phyloP scores from a whole-genome alignment of 1,139 yeast genomes.

The Taphrina pruni region DNA sequence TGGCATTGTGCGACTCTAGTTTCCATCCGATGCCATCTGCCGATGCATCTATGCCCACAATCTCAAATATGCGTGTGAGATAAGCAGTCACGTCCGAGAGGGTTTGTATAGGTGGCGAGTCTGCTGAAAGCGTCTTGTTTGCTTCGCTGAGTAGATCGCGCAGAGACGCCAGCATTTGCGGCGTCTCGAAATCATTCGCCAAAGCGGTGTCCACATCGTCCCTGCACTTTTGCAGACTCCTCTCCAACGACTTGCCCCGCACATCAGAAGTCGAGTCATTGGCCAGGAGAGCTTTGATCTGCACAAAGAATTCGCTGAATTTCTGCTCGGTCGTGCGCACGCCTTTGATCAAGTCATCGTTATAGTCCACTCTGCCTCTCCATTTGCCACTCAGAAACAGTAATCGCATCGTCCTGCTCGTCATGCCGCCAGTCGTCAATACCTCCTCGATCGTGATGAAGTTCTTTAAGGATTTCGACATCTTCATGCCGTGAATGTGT shows the following conservation, averaged over 20 bases:
- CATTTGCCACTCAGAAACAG: conserved; percentile 90
- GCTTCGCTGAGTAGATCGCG: conserved; percentile 35
- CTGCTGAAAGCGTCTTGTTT: conserved; percentile 19
- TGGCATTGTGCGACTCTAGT: neutral
- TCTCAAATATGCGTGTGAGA: conserved; percentile 21
- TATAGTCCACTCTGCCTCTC: conserved; percentile 92
- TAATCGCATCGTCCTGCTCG: conserved; percentile 82
- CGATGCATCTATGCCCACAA: conserved; percentile 32
- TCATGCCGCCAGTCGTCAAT: conserved; percentile 60
- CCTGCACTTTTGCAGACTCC: conserved; percentile 3
- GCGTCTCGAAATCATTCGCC: conserved; percentile 39
- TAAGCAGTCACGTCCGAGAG: conserved; percentile 9
- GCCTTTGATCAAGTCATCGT: conserved; percentile 65
- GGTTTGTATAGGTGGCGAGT: neutral
- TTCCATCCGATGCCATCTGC: conserved; percentile 32
- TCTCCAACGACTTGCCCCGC: conserved; percentile 1
- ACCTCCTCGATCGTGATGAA: conserved; percentile 96
- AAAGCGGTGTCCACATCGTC: conserved; percentile 29
- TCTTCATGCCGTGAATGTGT: conserved; percentile 97
- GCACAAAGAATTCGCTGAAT: conserved; percentile 76
- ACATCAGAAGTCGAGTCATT: conserved; percentile 46
- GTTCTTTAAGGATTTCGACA: conserved; percentile 93
- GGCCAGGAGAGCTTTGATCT: conserved; percentile 66
- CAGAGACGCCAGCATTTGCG: conserved; percentile 23
- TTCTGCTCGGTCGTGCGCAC: conserved; percentile 38